phyloP scores from a whole-genome alignment of 176 grass and related monocot species.

The Bolboschoenus planiculmis region DNA sequence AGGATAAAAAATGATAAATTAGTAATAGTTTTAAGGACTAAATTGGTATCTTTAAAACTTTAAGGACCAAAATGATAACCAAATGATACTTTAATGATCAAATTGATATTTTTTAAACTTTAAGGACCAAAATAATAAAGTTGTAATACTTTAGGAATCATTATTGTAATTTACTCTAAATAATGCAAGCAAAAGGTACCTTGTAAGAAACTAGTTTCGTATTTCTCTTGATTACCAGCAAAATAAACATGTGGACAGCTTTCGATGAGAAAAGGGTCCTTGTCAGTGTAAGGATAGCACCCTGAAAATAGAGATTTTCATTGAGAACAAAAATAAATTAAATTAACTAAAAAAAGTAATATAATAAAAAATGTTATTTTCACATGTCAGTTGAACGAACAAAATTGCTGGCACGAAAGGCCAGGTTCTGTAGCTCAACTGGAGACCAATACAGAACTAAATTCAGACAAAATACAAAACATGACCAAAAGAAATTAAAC shows the following conservation, averaged over 20 bases:
- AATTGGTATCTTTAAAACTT: too few relatives aligned
- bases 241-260: slow-evolving; percentile 95
- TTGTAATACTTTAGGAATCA: too few relatives aligned
- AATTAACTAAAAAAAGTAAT: not conserved
- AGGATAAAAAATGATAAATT: too few relatives aligned
- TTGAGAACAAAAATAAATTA: not conserved
- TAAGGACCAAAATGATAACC: too few relatives aligned
- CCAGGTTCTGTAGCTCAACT: not conserved
- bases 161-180: too few relatives aligned
- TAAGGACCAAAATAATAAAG: too few relatives aligned
- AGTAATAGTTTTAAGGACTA: too few relatives aligned
- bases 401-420: not conserved
- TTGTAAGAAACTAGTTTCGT: slow-evolving; percentile 56
- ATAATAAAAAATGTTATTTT: not conserved
- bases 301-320: slow-evolving; percentile 34
- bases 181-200: slow-evolving; percentile 36
- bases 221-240: slow-evolving; percentile 89
- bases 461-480: not conserved
- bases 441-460: not conserved
- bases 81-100: too few relatives aligned
- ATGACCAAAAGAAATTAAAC: not conserved
- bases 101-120: too few relatives aligned
- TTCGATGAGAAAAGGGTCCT: slow-evolving; percentile 92
- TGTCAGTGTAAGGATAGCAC: slow-evolving; percentile 93
- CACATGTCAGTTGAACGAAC: not conserved